A percentile compares a stretch with the other conserved stretches of the same genome.
Evolutionary conservation across 2,329 filamentous ascomycete species (phyloP).

Genomic region (Hymenoscyphus infarciens): DNA sequence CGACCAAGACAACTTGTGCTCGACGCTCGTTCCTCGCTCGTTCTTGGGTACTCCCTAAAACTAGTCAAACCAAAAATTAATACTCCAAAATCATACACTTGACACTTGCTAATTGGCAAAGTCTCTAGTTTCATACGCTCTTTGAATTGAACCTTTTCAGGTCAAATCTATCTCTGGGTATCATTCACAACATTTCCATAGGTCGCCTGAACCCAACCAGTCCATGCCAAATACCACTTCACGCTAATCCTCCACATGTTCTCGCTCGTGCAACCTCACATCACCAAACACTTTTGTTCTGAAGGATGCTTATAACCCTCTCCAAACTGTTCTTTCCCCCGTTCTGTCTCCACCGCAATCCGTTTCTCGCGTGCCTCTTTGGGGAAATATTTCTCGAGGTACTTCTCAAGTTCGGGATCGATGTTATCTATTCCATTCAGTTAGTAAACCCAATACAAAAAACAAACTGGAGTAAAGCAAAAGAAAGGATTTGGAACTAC

Average conservation of each 20-base stretch:
- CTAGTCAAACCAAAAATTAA: too few relatives aligned
- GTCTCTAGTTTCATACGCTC: neutral
- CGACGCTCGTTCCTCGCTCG: too few relatives aligned
- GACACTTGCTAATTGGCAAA: neutral
- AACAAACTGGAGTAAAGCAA: neutral
- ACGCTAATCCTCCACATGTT: too few relatives aligned
- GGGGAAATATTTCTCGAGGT: constrained; percentile 73
- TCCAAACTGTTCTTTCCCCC: constrained; percentile 70
- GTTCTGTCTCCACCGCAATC: constrained; percentile 68
- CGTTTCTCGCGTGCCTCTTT: constrained; percentile 65
- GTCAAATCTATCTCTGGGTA: neutral
- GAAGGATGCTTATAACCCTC: constrained; percentile 53
- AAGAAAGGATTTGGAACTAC: constrained; percentile 19
- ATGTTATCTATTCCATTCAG: constrained; percentile 54
- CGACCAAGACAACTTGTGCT: too few relatives aligned
- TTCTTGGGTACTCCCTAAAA: too few relatives aligned
- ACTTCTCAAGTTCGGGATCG: constrained; percentile 64
- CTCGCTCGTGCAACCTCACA: constrained; percentile 40
- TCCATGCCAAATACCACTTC: neutral
- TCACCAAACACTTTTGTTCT: constrained; percentile 54
- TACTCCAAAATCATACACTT: neutral
- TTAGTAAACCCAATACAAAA: constrained; percentile 1
- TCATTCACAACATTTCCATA: neutral
- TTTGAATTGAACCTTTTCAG: neutral
- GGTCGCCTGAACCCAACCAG: neutral